Base-by-base conservation (phyloP, 371 early-diverging fungal species). In the Mucor mucedo region DNA sequence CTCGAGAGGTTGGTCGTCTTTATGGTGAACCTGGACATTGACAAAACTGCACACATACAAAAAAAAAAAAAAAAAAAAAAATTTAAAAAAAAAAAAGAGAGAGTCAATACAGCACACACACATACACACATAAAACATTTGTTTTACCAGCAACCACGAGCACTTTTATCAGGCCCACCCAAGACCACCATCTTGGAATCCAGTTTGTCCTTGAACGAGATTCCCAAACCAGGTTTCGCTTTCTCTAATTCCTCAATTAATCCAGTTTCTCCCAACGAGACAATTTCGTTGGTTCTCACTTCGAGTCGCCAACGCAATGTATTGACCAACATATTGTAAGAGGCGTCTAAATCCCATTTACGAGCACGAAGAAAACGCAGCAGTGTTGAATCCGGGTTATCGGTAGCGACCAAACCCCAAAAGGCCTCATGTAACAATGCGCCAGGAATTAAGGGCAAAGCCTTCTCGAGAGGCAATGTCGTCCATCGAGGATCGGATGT, bases 341-440 rank as follows among this genome's bases (percentile, higher is more conserved):
- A 87, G 28, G 88, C 87, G n/a, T 79, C 72, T n/a, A 86, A 72
- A 59, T 91, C 83, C 88, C 90, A 93, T 68, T 91, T 91, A 53
- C 93, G 83, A 4, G 93, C 93, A 40, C 92, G 82, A 33, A 93
- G 66, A 67, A 87, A 93, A 4, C 93, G 87, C 38, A 91, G 71
- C 21, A 88, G 7, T 28, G 88, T 69, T 2, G 80, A 55, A 70
- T 93, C 92, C 7, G 93, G 91, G 55, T 89, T 85, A 55, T 89
- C 86, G 42, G 76, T 78, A 41, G 76, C 74, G 35, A 77, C 80
- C 58, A 86, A 67, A 33, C 71, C 69, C 86, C 86, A 86, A 65
- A 84, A 86, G 5, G 81, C 73, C 2, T 63, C 59, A 28, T 68
- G 76, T 49, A 84, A 50, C 28, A 68, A 56, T n/a, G 45, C 13